A percentile compares a stretch with the other conserved stretches of the same genome.
Evolutionary conservation across 805 yeast species (phyloP).

Genomic region (Wickerhamomyces queroliae): DNA sequence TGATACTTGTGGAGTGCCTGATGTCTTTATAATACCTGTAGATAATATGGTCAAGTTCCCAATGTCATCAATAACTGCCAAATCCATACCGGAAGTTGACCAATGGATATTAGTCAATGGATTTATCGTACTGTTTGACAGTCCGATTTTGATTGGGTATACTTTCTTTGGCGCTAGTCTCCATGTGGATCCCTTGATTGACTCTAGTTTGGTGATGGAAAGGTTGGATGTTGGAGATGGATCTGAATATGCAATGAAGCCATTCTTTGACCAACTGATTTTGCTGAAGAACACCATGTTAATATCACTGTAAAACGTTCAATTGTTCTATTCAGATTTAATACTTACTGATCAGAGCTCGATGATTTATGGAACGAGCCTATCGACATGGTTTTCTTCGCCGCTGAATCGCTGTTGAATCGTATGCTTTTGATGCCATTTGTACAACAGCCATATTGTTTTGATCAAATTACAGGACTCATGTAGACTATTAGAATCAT

Average conservation of each 20-base stretch:
- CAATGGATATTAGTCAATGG: conserved; percentile 50
- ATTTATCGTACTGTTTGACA: conserved; percentile 25
- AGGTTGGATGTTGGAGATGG: conserved; percentile 28
- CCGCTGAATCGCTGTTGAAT: no score
- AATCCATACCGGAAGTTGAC: conserved; percentile 75
- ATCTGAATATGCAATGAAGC: conserved; percentile 70
- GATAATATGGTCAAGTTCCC: conserved; percentile 61
- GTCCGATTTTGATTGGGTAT: conserved; percentile 15
- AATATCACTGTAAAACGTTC: background rate
- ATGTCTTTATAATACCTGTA: conserved; percentile 40
- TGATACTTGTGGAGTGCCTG: conserved; percentile 21
- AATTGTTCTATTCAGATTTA: background rate
- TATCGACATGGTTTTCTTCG: background rate
- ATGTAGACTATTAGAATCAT: no score
- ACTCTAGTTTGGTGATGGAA: conserved; percentile 37
- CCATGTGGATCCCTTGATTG: conserved; percentile 76
- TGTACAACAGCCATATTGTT: no score
- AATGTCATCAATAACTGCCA: conserved; percentile 68
- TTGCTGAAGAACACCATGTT: conserved; percentile 2
- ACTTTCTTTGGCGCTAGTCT: conserved; percentile 35
- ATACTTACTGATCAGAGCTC: background rate
- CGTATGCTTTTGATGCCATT: no score
- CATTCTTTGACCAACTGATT: conserved; percentile 69
- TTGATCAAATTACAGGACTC: no score
- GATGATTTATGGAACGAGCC: background rate